phyloP scores from a whole-genome alignment of 805 yeast species.

The Saturnispora bothae region DNA sequence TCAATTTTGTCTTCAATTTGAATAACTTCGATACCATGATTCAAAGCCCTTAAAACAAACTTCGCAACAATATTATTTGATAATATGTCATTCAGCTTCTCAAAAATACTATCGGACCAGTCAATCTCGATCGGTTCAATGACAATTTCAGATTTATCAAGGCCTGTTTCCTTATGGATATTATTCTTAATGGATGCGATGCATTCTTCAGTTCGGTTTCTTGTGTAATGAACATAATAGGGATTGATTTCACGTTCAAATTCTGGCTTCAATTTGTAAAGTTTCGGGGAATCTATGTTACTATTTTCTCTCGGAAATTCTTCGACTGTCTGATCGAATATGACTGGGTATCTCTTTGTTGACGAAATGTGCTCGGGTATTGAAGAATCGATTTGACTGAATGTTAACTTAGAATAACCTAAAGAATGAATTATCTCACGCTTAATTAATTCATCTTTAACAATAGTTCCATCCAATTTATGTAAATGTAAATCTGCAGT shows the following conservation, averaged over 20 bases:
- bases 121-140: conserved; percentile 43
- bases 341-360: conserved; percentile 63
- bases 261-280: conserved; percentile 56
- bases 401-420: conserved; percentile 65
- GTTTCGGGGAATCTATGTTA: conserved; percentile 23
- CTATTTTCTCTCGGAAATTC: conserved; percentile 34
- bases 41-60: conserved; percentile 41
- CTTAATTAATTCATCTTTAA: conserved; percentile 40
- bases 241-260: conserved; percentile 57
- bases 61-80: conserved; percentile 42
- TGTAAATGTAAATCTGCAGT: conserved; percentile 55
- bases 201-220: conserved; percentile 80
- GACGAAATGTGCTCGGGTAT: conserved; percentile 69
- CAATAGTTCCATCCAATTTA: conserved; percentile 37
- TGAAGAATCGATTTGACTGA: conserved; percentile 54
- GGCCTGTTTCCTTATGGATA: conserved; percentile 25
- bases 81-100: conserved; percentile 39
- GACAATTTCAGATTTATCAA: conserved; percentile 36
- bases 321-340: conserved; percentile 44
- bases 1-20: background rate
- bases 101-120: conserved; percentile 31
- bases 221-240: conserved; percentile 63
- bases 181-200: conserved; percentile 48
- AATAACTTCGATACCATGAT: conserved; percentile 23
- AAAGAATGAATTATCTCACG: conserved; percentile 74